Percentiles rank a stretch among this genome's conserved stretches.
These are phyloP conservation scores for Zanthoxylum bungeanum DNA, from an alignment of 345 rosid genomes.

Conservation along the genomic window DNA sequence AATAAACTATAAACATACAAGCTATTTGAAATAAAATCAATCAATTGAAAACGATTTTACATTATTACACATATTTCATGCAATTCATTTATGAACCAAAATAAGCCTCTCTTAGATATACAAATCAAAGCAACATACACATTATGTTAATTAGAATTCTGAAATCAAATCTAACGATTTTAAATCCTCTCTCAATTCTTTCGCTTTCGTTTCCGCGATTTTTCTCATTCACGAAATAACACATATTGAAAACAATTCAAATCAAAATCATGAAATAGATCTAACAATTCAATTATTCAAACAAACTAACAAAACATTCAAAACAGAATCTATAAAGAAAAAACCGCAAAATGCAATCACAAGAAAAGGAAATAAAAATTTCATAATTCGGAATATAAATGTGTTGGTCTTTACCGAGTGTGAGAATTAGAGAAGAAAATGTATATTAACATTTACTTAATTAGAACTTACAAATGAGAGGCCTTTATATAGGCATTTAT, in stretches of 20 bases:
- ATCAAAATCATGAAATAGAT: conserved; percentile 18
- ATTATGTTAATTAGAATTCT: not conserved
- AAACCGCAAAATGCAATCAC: not conserved
- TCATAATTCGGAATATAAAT: not conserved
- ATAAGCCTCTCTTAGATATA: not conserved
- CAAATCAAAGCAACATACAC: not conserved
- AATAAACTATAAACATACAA: conserved; percentile 15
- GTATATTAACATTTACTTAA: too few species aligned
- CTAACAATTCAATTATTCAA: conserved; percentile 15
- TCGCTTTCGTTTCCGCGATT: not conserved
- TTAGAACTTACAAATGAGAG: too few species aligned
- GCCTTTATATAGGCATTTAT: too few species aligned
- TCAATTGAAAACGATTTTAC: not conserved
- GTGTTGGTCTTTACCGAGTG: conserved; percentile 22
- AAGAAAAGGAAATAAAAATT: not conserved
- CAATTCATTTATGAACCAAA: not conserved
- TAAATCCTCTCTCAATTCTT: not conserved
- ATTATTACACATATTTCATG: not conserved
- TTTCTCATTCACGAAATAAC: not conserved
- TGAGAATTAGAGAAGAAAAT: too few species aligned
- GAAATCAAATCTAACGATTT: not conserved
- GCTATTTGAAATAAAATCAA: not conserved
- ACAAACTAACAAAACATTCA: conserved; percentile 1
- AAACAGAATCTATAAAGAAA: conserved; percentile 4
- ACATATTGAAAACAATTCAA: not conserved